Conservation (phyloP, 176 grass and related monocot species). For the Carex parvula region DNA sequence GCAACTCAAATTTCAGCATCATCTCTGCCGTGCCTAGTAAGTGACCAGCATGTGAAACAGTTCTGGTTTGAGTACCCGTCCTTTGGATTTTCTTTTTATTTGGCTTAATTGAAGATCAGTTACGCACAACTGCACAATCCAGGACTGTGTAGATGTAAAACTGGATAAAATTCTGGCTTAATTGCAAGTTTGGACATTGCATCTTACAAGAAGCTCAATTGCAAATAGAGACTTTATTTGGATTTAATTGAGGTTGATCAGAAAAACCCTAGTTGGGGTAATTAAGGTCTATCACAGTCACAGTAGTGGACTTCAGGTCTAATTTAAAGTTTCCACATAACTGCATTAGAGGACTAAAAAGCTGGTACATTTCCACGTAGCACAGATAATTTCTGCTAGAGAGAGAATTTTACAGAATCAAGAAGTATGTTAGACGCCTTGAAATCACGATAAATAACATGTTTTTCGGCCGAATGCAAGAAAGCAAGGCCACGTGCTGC, state of each 20-base stretch:
- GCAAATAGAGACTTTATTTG: not conserved
- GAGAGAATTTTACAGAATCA: slow-evolving; percentile 31
- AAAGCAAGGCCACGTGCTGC: slow-evolving; percentile 52
- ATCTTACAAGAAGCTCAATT: not conserved
- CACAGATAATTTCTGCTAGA: not conserved
- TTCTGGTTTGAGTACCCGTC: not conserved
- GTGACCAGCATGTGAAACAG: not conserved
- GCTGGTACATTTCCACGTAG: not conserved
- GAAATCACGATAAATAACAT: slow-evolving; percentile 52
- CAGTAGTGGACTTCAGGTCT: not conserved
- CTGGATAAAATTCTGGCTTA: not conserved
- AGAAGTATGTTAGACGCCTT: slow-evolving; percentile 53
- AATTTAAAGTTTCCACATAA: not conserved
- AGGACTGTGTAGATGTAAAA: not conserved
- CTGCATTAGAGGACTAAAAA: not conserved
- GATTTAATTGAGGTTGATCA: not conserved
- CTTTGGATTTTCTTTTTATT: not conserved
- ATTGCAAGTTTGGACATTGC: not conserved
- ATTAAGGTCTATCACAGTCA: not conserved
- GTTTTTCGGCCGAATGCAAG: slow-evolving; percentile 40
- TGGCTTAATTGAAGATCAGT: not conserved
- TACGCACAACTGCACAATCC: not conserved
- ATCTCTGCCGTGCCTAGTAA: not conserved
- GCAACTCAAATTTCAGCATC: not conserved
- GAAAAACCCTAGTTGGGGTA: not conserved